Evolutionary conservation across 305 asterid genomes (phyloP), one percentile per base, ranked within the genome.

Genomic region (Fraxinus dipetala): DNA sequence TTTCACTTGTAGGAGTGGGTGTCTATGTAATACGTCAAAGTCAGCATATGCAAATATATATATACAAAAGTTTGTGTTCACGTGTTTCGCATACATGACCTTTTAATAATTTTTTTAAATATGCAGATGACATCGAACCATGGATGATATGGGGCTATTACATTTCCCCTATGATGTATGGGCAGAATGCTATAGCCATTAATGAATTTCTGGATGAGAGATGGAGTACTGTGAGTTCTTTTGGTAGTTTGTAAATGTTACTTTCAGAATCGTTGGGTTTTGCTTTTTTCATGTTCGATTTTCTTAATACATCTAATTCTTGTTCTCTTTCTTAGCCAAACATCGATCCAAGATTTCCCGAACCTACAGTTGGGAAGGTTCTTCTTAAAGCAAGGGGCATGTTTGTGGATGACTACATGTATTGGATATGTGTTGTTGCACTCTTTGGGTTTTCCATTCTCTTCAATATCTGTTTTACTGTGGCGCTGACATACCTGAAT

Each of bases 61-160:
- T 67, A 18, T 14, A 22, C 14, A 38, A 18, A 18, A 35, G 5
- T 35, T 70, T 73, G 28, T n/a, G 36, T 67, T 73, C 69, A 67
- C 30, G 18, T 73, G 18, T 80, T 32, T 14, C 6, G 2, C 31
- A 59, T 43, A 22, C 67, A 51, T 72, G 73, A 70, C 45, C 28
- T 34, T 77, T 51, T 43, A 76, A 61, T 48, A 9, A 35, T 8
- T 75, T 48, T 65, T 79, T 4, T 51, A 61, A 30, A 26, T 78
- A 70, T 84, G 79, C 90, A 95, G 98, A 95, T 78, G 97, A 95
- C 89, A 92, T 93, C 73, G 75, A 88, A 79, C 95, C 97, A 79
- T 95, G 97, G 96, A 89, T 93, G 92, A 85, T 85, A 75, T 93
- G 98, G 97, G 97, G 97, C 45, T 95, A 85, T 75, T 94, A 93